Conservation (phyloP, 345 rosid genomes). For the Eucalyptus cloeziana region DNA sequence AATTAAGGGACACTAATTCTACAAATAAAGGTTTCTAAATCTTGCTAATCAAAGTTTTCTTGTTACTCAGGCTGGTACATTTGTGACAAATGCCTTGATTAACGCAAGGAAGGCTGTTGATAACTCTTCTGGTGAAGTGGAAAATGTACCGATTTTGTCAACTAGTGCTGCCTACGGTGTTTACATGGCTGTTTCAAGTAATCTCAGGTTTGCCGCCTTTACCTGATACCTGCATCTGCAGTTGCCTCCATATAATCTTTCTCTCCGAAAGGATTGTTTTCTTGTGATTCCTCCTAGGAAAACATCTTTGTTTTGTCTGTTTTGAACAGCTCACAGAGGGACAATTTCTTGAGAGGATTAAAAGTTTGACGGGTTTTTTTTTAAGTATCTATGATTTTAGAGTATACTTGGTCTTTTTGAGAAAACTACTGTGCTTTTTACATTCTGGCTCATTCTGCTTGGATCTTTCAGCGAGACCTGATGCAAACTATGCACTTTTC, state of each 20-base stretch:
- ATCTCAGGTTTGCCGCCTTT: slow-evolving; percentile 34
- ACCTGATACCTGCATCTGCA: neutral
- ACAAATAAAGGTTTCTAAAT: neutral
- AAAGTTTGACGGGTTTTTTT: neutral
- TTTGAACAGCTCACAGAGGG: neutral
- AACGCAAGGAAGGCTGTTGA: slow-evolving; percentile 48
- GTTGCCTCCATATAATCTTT: neutral
- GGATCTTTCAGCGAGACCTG: neutral
- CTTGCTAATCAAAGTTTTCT: neutral
- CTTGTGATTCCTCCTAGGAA: neutral
- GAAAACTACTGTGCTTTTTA: neutral
- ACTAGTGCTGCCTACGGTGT: slow-evolving; percentile 60
- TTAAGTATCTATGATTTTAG: neutral
- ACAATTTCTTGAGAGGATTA: neutral
- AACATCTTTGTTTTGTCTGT: neutral
- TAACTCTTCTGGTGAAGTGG: slow-evolving; percentile 43
- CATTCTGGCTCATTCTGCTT: neutral
- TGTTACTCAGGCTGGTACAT: slow-evolving; percentile 36
- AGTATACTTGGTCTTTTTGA: neutral
- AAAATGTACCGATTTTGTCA: slow-evolving; percentile 51
- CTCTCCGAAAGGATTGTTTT: neutral
- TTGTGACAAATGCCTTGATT: slow-evolving; percentile 46
- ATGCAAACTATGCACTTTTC: neutral
- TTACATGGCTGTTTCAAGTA: slow-evolving; percentile 77
- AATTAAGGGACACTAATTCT: neutral